Conservation (phyloP, 768 basidiomycete species). For the Amanita polypyramis region DNA sequence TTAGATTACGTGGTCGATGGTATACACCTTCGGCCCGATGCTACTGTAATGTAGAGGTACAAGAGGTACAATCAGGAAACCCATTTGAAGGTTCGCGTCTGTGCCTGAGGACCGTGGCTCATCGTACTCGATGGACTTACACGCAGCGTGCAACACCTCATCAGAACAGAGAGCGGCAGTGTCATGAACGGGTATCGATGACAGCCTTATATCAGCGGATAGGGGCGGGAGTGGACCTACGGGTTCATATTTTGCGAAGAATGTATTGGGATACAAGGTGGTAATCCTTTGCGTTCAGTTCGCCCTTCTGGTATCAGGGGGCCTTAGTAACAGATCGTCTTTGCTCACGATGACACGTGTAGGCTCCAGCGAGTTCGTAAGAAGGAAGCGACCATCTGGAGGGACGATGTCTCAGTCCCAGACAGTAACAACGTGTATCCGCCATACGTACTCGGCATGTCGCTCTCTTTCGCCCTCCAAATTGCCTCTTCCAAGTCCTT, state of each 20-base stretch:
- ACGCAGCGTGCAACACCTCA: not conserved
- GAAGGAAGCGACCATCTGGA: slow-evolving; percentile 34
- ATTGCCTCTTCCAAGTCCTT: slow-evolving; percentile 51
- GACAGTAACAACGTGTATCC: slow-evolving; percentile 2
- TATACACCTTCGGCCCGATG: not conserved
- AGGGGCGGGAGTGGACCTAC: not conserved
- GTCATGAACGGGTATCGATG: not conserved
- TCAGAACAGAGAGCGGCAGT: too few relatives aligned
- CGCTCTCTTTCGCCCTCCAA: slow-evolving; percentile 69
- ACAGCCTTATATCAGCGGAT: not conserved
- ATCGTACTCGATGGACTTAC: not conserved
- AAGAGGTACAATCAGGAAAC: slow-evolving; percentile 5
- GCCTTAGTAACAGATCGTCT: slow-evolving; percentile 14
- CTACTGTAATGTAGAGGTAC: not conserved
- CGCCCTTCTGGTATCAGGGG: not conserved
- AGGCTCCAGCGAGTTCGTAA: slow-evolving; percentile 34
- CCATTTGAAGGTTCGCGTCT: not conserved
- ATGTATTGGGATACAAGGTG: too few relatives aligned
- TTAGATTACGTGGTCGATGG: not conserved
- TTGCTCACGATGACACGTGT: slow-evolving; percentile 30
- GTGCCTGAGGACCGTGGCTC: slow-evolving; percentile 1
- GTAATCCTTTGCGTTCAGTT: not conserved
- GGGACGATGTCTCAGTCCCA: not conserved
- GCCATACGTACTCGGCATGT: slow-evolving; percentile 51
- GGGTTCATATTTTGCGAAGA: too few relatives aligned